Percentiles rank a stretch among this genome's conserved stretches.
Conservation (phyloP, 2,329 filamentous ascomycete species). For the Pyrenochaeta sp. region DNA sequence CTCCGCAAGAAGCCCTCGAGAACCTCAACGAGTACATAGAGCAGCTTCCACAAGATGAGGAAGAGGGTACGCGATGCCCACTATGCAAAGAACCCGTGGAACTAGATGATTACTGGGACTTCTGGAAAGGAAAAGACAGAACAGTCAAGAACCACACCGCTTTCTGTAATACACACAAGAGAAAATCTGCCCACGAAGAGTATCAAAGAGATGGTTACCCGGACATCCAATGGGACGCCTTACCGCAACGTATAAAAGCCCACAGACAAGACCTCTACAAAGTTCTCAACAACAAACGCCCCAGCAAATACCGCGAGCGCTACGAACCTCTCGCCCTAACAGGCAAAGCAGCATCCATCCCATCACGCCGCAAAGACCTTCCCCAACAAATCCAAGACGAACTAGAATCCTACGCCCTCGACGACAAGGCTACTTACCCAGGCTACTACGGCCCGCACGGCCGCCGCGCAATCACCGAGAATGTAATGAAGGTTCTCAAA, state of each 20-base stretch:
- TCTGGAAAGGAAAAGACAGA: constrained; percentile 33
- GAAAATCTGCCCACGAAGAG: constrained; percentile 43
- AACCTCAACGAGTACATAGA: constrained; percentile 27
- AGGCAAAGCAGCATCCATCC: constrained; percentile 36
- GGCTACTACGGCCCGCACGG: constrained; percentile 88
- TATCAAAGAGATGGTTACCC: constrained; percentile 71
- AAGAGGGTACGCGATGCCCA: constrained; percentile 61
- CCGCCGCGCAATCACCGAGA: constrained; percentile 71
- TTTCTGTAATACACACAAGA: constrained; percentile 50
- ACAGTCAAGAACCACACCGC: constrained; percentile 62
- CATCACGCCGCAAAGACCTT: constrained; percentile 53
- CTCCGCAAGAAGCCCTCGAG: constrained; percentile 23
- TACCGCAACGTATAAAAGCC: constrained; percentile 66
- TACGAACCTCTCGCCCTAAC: constrained; percentile 35
- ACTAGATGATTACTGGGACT: constrained; percentile 60
- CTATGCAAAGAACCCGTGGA: constrained; percentile 72
- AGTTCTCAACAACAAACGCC: constrained; percentile 64
- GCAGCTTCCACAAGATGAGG: constrained; percentile 23
- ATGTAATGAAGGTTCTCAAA: constrained; percentile 36
- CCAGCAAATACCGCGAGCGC: constrained; percentile 22
- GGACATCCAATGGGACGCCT: constrained; percentile 70
- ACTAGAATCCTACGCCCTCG: constrained; percentile 25
- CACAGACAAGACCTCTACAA: constrained; percentile 65
- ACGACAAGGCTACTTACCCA: constrained; percentile 27
- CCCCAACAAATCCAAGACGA: constrained; percentile 49